A percentile compares a stretch with the other conserved stretches of the same genome.
Conservation (phyloP, 2,329 filamentous ascomycete species). For the Lojkania enalia region DNA sequence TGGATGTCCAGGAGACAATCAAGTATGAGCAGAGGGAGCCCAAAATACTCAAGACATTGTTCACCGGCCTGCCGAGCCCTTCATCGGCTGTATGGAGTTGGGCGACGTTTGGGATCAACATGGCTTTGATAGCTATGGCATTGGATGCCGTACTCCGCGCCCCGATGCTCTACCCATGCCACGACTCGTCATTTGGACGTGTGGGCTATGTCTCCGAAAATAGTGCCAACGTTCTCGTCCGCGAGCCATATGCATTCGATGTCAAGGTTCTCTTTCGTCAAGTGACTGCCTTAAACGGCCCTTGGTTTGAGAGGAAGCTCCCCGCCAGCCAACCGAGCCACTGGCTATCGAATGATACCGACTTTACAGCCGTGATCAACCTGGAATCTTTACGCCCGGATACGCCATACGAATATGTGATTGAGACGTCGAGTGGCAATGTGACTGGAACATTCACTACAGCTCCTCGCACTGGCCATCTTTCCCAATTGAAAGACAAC, state of each 20-base stretch:
- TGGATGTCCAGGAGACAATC: slow-evolving; percentile 67
- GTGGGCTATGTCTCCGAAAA: slow-evolving; percentile 83
- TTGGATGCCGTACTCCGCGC: slow-evolving; percentile 79
- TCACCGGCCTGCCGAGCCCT: slow-evolving; percentile 76
- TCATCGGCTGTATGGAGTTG: slow-evolving; percentile 68
- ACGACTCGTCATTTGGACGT: slow-evolving; percentile 82
- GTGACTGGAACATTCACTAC: slow-evolving; percentile 80
- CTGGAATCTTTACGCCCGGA: slow-evolving; percentile 70
- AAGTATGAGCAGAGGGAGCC: slow-evolving; percentile 61
- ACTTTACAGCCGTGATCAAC: slow-evolving; percentile 75
- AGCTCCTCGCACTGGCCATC: slow-evolving; percentile 70
- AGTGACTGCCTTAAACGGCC: slow-evolving; percentile 25
- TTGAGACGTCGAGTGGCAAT: slow-evolving; percentile 71
- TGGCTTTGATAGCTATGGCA: slow-evolving; percentile 67
- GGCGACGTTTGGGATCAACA: slow-evolving; percentile 72
- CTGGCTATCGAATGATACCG: slow-evolving; percentile 72
- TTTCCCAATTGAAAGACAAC: slow-evolving; percentile 61
- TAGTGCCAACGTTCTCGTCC: slow-evolving; percentile 78
- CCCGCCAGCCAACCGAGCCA: slow-evolving; percentile 34
- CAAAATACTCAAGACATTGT: slow-evolving; percentile 65
- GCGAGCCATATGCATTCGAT: slow-evolving; percentile 76
- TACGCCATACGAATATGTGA: slow-evolving; percentile 77
- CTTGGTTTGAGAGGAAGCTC: slow-evolving; percentile 39
- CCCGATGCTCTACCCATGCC: slow-evolving; percentile 67
- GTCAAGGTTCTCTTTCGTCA: slow-evolving; percentile 53